Evolutionary conservation across 2,329 filamentous ascomycete species (phyloP).

Genomic region (Penicillium sp.): DNA sequence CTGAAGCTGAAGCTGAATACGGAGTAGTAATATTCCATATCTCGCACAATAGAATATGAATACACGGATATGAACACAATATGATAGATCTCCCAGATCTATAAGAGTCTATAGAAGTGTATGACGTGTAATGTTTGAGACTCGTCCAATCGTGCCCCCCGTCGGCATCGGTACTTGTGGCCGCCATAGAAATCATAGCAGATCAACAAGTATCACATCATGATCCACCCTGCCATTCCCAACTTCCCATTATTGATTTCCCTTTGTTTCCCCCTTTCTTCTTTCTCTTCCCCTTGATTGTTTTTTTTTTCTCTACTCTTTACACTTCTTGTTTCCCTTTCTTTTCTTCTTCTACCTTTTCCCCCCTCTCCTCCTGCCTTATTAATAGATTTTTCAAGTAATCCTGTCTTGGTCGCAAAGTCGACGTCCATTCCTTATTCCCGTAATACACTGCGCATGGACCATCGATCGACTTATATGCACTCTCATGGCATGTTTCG

Average conservation of each 20-base stretch:
- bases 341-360: conserved; percentile 14
- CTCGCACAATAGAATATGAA: not conserved
- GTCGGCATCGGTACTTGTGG: conserved; percentile 2
- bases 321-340: conserved; percentile 20
- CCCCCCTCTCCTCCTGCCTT: conserved; percentile 11
- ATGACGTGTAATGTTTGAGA: conserved; percentile 13
- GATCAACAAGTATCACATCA: conserved; percentile 7
- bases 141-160: conserved; percentile 4
- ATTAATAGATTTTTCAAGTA: conserved; percentile 16
- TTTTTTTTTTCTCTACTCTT: conserved; percentile 3
- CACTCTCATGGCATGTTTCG: conserved; percentile 52
- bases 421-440: conserved; percentile 29
- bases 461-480: conserved; percentile 17
- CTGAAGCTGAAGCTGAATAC: not conserved
- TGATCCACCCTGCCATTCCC: conserved; percentile 4
- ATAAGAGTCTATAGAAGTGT: not conserved
- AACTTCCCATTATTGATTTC: conserved; percentile 1
- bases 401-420: conserved; percentile 19
- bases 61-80: too few relatives aligned
- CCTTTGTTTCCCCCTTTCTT: conserved; percentile 13
- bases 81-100: not conserved
- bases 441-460: conserved; percentile 16
- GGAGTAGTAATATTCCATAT: not conserved
- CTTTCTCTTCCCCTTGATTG: conserved; percentile 13
- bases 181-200: conserved; percentile 1